Evolutionary conservation across 768 basidiomycete genomes (phyloP), one percentile per base, ranked within the genome.

Genomic region (Cystofilobasidium macerans): DNA sequence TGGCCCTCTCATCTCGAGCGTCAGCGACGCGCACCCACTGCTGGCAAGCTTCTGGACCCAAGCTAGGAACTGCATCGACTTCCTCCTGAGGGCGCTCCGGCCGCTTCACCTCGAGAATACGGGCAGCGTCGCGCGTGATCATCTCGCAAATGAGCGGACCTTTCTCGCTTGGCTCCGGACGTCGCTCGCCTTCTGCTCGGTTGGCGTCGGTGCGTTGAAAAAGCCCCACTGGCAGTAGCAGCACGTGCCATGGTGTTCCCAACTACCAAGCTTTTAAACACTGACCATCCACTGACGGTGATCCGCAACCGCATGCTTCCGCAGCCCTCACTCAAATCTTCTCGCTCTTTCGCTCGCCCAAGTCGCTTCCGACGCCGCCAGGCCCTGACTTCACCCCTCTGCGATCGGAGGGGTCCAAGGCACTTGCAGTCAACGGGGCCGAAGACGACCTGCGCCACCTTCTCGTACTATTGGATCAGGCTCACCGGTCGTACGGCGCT

Each of bases 81-180:
- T 28, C 42, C 33, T 35, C 51, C n/a, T 30, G 9, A 28, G 9
- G 9, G 43, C 53, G 8, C 35, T 53, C 20, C 13, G 57, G 0
- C 51, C 63, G 33, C 42, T 64, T 8, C 30, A 32, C 24, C 24
- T 64, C 30, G 63, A 64, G 26, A 64, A 64, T 42, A 57, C 56
- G 3, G 63, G 51, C 7, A 33, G 26, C 7, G 63, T 69, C 28
- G 65, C 62, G 30, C 58, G 66, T 7, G 67, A 68, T 30, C 66
- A 71, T 40, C 68, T 71, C 22, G 71, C 70, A 0, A 66, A 62
- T 38, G 69, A 71, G 47, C 48, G 71, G 5, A 71, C 71, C 16
- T 71, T 70, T 36, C 68, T 71, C 20, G 71, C 69, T 8, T 71
- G 70, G 69, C 64, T 69, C 14, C 60, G 71, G 33, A 71, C 70